Percentiles rank a stretch among this genome's conserved stretches.
These are phyloP conservation scores for Melampsora americana DNA, from an alignment of 1,284 basidiomycete genomes.

Conservation along the genomic window DNA sequence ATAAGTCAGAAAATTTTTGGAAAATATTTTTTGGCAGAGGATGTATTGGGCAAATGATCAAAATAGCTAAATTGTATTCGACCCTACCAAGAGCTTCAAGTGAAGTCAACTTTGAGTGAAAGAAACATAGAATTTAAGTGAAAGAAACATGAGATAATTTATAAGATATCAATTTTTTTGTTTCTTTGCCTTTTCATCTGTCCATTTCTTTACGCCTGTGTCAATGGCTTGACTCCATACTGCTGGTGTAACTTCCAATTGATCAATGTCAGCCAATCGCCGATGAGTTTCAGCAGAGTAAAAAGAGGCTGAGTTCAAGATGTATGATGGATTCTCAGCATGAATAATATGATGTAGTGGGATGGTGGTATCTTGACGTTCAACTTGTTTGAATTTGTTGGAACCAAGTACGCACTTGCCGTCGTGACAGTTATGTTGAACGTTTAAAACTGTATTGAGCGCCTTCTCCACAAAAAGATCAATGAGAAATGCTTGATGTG, in stretches of 20 bases:
- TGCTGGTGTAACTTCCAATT: not conserved
- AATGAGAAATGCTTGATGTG: too few species aligned
- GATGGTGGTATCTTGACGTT: too few species aligned
- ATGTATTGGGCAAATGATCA: not conserved
- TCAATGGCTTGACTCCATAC: not conserved
- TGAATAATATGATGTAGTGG: too few species aligned
- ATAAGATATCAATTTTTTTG: not conserved
- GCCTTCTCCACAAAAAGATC: too few species aligned
- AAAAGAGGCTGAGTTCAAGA: not conserved
- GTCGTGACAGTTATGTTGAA: too few species aligned
- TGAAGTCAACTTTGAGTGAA: not conserved
- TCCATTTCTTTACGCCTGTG: not conserved
- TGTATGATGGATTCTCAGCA: not conserved
- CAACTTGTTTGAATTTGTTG: too few species aligned
- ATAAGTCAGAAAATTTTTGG: not conserved
- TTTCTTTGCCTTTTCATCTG: conserved; percentile 2
- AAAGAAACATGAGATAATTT: too few species aligned
- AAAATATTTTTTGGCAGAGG: not conserved
- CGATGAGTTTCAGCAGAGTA: not conserved
- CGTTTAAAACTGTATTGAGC: too few species aligned
- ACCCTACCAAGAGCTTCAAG: not conserved
- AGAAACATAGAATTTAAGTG: too few species aligned
- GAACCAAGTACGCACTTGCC: too few species aligned
- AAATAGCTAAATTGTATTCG: not conserved
- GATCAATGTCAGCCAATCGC: not conserved